Base-by-base conservation (phyloP, 2,329 filamentous ascomycete species). In the Thielaviopsis cerberus region DNA sequence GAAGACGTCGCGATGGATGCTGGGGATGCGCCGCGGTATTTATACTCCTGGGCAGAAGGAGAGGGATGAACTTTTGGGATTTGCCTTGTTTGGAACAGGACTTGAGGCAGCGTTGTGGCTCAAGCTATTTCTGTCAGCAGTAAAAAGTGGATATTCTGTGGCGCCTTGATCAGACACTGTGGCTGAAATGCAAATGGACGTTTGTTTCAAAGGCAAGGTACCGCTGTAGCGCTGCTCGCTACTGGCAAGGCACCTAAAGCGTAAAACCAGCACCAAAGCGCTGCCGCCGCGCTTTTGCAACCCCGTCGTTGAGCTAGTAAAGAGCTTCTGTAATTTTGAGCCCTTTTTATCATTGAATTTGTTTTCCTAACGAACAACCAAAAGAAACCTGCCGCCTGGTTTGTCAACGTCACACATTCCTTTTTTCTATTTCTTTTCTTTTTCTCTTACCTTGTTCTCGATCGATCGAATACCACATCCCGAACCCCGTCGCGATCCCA, bases 11-110 rank as follows among this genome's bases (percentile, higher is more conserved):
- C 4, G 30, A 34, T 22, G 30, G 41, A 13, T 20, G 45, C 22
- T 51, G 7, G 51, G 25, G 22, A 55, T 27, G 55, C 27, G 51
- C 25, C 5, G 48, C 50, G 24, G 58, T 56, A 65, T 66, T 65
- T 65, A 66, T 66, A 66, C 58, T 63, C 54, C 53, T 53, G 56
- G 54, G 53, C 57, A 57, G 23, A 6, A 30, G 22, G 34, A n/a
- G 25, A 24, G 45, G 30, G 37, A 22, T 10, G n/a, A n/a, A 20
- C 17, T 1, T 22, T 22, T 48, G 41, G 41, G 41, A n/a, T 5
- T n/a, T n/a, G n/a, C n/a, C n/a, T n/a, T n/a, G n/a, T n/a, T n/a
- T n/a, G n/a, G n/a, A n/a, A n/a, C n/a, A n/a, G n/a, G n/a, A n/a
- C n/a, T n/a, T n/a, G 13, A 45, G 11, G 7, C 15, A 17, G 4